These are phyloP conservation scores for Phaseolus coccineus DNA, from an alignment of 331 rosid genomes.

Conservation along the genomic window DNA sequence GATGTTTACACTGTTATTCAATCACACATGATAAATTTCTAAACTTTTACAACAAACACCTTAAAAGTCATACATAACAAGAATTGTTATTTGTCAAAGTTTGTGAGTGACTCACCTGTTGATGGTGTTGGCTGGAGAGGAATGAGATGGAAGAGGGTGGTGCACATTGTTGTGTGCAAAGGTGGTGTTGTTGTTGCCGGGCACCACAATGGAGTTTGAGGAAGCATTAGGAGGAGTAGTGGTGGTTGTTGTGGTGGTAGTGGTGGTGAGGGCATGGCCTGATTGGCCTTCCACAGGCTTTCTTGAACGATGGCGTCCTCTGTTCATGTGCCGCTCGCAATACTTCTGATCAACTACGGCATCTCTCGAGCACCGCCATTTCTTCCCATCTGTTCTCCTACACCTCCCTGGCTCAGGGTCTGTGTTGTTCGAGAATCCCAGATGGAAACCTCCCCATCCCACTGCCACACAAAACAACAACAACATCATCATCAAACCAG, in stretches of 20 bases:
- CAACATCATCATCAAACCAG: background rate
- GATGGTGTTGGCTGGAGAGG: conserved; percentile 58
- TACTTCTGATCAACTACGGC: conserved; percentile 96
- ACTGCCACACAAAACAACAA: conserved; percentile 45
- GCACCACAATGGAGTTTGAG: conserved; percentile 48
- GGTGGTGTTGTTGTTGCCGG: conserved; percentile 49
- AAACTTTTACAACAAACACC: background rate
- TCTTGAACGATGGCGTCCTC: conserved; percentile 99
- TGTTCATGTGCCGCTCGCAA: conserved; percentile 94
- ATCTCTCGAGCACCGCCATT: conserved; percentile 99
- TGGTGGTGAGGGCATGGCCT: conserved; percentile 77
- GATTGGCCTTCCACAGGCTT: conserved; percentile 99
- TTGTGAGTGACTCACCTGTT: conserved; percentile 63
- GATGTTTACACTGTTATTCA: background rate
- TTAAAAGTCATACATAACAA: background rate
- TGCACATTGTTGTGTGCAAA: conserved; percentile 62
- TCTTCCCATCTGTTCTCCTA: conserved; percentile 97
- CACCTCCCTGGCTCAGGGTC: conserved; percentile 99
- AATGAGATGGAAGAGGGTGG: conserved; percentile 54
- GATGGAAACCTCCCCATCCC: conserved; percentile 91
- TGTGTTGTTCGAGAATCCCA: conserved; percentile 85
- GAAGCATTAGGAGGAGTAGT: conserved; percentile 49
- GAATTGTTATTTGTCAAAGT: background rate
- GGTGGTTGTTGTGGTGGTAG: too few species aligned
- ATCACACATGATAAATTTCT: background rate